These are phyloP conservation scores for Phaeoacremonium minimum DNA, from an alignment of 2,329 filamentous ascomycete species.

Conservation along the genomic window DNA sequence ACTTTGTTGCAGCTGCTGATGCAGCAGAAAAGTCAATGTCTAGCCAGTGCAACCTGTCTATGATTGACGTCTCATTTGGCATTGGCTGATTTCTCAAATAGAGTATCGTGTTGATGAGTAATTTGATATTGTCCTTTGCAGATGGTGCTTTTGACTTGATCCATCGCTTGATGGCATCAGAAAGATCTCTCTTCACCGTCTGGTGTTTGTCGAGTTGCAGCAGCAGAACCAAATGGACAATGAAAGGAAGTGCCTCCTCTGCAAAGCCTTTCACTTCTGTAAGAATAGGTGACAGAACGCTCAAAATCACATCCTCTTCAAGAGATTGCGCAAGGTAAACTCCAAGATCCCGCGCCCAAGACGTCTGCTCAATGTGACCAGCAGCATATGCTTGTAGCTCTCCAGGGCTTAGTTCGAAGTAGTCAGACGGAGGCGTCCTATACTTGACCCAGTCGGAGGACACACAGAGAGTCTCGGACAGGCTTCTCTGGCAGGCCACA, in stretches of 20 bases:
- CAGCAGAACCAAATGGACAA: constrained; percentile 76
- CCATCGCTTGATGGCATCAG: constrained; percentile 60
- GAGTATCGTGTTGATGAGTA: constrained; percentile 74
- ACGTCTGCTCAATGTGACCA: constrained; percentile 35
- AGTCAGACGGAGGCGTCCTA: constrained; percentile 51
- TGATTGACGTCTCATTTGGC: constrained; percentile 72
- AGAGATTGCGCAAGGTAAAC: constrained; percentile 57
- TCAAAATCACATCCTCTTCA: constrained; percentile 62
- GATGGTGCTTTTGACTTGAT: constrained; percentile 43
- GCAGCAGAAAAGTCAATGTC: constrained; percentile 72
- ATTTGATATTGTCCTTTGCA: constrained; percentile 59
- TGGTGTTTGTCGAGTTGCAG: constrained; percentile 62
- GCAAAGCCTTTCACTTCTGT: constrained; percentile 65
- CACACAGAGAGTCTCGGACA: constrained; percentile 45
- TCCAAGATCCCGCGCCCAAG: constrained; percentile 62
- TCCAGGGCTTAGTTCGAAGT: constrained; percentile 15
- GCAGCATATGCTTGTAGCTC: constrained; percentile 27
- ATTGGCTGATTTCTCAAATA: constrained; percentile 81
- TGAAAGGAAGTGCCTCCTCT: constrained; percentile 71
- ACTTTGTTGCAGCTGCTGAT: constrained; percentile 67
- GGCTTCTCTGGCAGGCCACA: constrained; percentile 44
- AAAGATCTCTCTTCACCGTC: constrained; percentile 57
- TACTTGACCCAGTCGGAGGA: constrained; percentile 56
- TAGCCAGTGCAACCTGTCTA: constrained; percentile 79
- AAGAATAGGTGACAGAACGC: constrained; percentile 63